phyloP scores from a whole-genome alignment of 805 yeast genomes.

The Scheffersomyces ergatensis region DNA sequence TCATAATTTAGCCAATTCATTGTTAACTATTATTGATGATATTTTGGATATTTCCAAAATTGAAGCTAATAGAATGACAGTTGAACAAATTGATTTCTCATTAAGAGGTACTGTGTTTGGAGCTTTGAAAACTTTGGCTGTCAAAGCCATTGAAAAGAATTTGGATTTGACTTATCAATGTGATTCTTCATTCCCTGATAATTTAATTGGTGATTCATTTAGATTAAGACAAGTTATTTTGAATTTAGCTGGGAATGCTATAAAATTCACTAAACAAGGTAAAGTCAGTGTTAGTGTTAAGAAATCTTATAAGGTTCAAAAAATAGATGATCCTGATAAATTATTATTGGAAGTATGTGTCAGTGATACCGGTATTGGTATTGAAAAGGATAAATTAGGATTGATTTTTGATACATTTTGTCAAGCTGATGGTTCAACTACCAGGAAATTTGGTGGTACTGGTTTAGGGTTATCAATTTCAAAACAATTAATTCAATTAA shows the following conservation, averaged over 20 bases:
- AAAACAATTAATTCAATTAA: constrained; percentile 78
- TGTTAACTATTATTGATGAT: constrained; percentile 85
- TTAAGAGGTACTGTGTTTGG: constrained; percentile 86
- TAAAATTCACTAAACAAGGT: constrained; percentile 81
- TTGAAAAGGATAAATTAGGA: constrained; percentile 79
- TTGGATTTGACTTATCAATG: constrained; percentile 76
- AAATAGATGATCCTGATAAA: constrained; percentile 36
- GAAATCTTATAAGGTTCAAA: constrained; percentile 43
- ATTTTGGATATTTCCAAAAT: constrained; percentile 89
- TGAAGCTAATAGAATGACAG: constrained; percentile 92
- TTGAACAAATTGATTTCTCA: constrained; percentile 84
- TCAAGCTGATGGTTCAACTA: constrained; percentile 92
- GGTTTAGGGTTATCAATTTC: constrained; percentile 88
- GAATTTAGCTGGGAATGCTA: constrained; percentile 86
- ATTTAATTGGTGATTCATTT: constrained; percentile 84
- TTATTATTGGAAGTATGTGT: constrained; percentile 76
- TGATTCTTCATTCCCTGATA: constrained; percentile 85
- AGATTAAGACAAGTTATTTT: constrained; percentile 83
- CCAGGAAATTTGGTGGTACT: constrained; percentile 91
- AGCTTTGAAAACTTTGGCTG: constrained; percentile 84
- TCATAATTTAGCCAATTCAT: constrained; percentile 81
- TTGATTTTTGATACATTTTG: constrained; percentile 87
- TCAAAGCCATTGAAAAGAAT: constrained; percentile 84
- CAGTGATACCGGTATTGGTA: constrained; percentile 88
- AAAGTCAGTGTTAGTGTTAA: constrained; percentile 75